Conservation (phyloP, 2,329 filamentous ascomycete species). For the Plenodomus biglobosus region DNA sequence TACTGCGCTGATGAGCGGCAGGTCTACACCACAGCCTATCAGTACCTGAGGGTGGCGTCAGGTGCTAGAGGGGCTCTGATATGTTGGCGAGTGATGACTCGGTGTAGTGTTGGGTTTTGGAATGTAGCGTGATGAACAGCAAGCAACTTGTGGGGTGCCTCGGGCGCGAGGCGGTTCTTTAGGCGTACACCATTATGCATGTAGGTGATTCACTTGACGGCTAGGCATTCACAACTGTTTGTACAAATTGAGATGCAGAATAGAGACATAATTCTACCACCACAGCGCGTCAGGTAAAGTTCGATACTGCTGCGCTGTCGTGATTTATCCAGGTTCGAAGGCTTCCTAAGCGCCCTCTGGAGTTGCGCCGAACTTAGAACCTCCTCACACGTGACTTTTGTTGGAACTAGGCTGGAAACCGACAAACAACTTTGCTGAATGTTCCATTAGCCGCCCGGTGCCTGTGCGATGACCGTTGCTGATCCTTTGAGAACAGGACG, state of each 20-base stretch:
- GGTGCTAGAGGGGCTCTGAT: neutral
- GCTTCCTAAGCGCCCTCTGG: neutral
- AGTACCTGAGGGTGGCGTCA: neutral
- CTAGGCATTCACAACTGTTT: neutral
- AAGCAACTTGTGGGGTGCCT: neutral
- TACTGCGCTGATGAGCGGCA: constrained; percentile 2
- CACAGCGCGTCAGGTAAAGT: neutral
- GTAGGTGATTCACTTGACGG: neutral
- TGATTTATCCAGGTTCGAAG: neutral
- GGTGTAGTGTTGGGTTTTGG: neutral
- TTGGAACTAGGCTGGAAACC: too few species aligned
- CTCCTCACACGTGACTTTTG: neutral
- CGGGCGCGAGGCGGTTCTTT: neutral
- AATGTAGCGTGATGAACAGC: neutral
- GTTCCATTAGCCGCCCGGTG: neutral
- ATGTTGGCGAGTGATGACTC: neutral
- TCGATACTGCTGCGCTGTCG: neutral
- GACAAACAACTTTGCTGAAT: neutral
- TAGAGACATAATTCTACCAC: neutral
- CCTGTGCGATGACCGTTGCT: neutral
- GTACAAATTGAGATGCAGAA: too few species aligned
- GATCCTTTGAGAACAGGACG: neutral
- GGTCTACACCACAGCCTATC: neutral
- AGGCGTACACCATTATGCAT: neutral
- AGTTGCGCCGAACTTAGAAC: neutral